Percentiles rank a stretch among this genome's conserved stretches.
Evolutionary conservation across 2,329 filamentous ascomycete species (phyloP).

Genomic region (Cryphonectria nitschkei): DNA sequence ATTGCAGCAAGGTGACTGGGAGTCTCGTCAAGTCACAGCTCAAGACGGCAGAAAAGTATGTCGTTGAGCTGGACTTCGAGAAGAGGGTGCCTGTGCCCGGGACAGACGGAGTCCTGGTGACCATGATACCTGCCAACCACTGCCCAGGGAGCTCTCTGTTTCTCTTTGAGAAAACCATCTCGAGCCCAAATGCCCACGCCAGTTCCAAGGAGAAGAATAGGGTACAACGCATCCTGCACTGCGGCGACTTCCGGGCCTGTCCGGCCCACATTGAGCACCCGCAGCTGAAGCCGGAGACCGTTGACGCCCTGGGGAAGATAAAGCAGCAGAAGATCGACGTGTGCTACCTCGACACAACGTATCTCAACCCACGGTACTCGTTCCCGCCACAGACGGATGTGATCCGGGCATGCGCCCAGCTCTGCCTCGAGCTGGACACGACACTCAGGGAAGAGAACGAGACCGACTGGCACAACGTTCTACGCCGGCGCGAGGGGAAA

Average conservation of each 20-base stretch:
- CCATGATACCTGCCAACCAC: slow-evolving; percentile 96
- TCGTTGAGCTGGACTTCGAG: slow-evolving; percentile 86
- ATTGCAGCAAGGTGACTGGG: slow-evolving; percentile 90
- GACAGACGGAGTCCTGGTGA: slow-evolving; percentile 82
- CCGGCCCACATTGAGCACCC: slow-evolving; percentile 82
- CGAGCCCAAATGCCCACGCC: slow-evolving; percentile 33
- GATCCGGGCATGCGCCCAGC: slow-evolving; percentile 81
- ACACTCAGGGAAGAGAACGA: slow-evolving; percentile 44
- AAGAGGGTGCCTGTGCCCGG: slow-evolving; percentile 75
- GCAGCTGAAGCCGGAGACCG: slow-evolving; percentile 73
- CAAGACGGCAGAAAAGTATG: slow-evolving; percentile 81
- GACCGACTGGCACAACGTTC: slow-evolving; percentile 50
- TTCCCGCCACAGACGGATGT: slow-evolving; percentile 91
- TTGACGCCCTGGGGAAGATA: slow-evolving; percentile 71
- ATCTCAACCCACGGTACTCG: slow-evolving; percentile 91
- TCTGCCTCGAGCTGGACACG: slow-evolving; percentile 65
- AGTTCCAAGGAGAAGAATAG: slow-evolving; percentile 56
- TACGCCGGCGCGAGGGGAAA: slow-evolving; percentile 38
- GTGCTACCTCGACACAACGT: slow-evolving; percentile 97
- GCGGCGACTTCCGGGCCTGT: slow-evolving; percentile 93
- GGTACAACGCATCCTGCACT: slow-evolving; percentile 84
- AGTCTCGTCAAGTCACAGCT: slow-evolving; percentile 88
- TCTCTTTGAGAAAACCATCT: slow-evolving; percentile 80
- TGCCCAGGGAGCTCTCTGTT: slow-evolving; percentile 95
- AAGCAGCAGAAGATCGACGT: slow-evolving; percentile 88